phyloP scores from a whole-genome alignment of 2,329 filamentous ascomycete species.

The Epicoccum nigrum region DNA sequence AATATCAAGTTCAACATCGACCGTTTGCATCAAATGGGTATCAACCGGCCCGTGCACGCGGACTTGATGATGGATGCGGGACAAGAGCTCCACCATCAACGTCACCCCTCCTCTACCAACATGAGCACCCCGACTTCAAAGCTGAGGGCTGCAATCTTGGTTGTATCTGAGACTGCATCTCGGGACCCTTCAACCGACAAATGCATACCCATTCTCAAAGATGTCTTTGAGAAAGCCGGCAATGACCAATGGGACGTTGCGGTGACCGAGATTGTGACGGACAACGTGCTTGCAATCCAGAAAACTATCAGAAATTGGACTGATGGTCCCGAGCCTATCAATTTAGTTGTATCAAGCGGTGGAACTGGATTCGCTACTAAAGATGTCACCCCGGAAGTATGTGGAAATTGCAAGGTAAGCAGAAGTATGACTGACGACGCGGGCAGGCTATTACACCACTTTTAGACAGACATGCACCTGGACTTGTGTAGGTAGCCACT shows the following conservation, averaged over 20 bases:
- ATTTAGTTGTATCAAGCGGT: constrained; percentile 86
- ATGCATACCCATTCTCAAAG: constrained; percentile 68
- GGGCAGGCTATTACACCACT: constrained; percentile 75
- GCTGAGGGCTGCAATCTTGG: constrained; percentile 77
- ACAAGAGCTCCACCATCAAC: constrained; percentile 29
- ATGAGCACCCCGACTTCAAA: constrained; percentile 47
- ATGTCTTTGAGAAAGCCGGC: constrained; percentile 72
- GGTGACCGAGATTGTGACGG: constrained; percentile 77
- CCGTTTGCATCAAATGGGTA: constrained; percentile 6
- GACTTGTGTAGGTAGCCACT: constrained; percentile 68
- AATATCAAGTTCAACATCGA: not conserved
- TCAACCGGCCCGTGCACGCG: constrained; percentile 28
- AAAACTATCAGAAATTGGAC: constrained; percentile 73
- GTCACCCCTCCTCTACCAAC: constrained; percentile 17
- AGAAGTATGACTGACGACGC: constrained; percentile 14
- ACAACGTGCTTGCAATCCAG: constrained; percentile 77
- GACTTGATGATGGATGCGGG: constrained; percentile 20
- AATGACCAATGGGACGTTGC: constrained; percentile 73
- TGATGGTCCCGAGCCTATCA: constrained; percentile 66
- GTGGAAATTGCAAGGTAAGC: not conserved
- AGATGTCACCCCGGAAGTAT: constrained; percentile 89
- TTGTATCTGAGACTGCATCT: constrained; percentile 89
- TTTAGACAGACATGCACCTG: constrained; percentile 83
- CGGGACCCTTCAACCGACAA: constrained; percentile 80
- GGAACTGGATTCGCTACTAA: constrained; percentile 89